Conservation (phyloP, 2,329 filamentous ascomycete genomes). For the Orbilia ellipsospora region DNA sequence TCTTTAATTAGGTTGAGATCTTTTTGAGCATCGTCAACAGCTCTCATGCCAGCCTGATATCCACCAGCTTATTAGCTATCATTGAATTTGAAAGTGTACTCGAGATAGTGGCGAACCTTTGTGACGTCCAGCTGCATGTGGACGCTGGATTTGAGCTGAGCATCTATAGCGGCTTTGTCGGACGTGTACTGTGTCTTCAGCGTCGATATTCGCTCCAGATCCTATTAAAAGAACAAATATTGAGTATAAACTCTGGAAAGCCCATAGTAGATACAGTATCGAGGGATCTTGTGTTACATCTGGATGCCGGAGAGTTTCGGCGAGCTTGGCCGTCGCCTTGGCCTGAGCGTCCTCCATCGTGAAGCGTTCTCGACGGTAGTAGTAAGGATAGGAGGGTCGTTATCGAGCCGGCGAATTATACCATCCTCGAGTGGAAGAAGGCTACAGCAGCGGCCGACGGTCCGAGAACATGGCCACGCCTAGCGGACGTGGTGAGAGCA, state of each 20-base stretch:
- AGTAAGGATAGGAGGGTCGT: slow-evolving; percentile 23
- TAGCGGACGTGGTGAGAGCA: not conserved
- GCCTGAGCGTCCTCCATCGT: slow-evolving; percentile 73
- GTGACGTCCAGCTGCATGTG: slow-evolving; percentile 94
- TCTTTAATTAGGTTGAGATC: slow-evolving; percentile 94
- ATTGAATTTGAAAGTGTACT: not conserved
- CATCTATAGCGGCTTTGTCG: slow-evolving; percentile 92
- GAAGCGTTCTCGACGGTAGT: slow-evolving; percentile 25
- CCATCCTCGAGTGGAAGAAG: slow-evolving; percentile 33
- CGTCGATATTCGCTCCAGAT: slow-evolving; percentile 92
- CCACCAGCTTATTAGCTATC: slow-evolving; percentile 33
- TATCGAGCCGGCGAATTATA: slow-evolving; percentile 22
- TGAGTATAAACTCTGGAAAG: slow-evolving; percentile 6
- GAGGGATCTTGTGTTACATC: slow-evolving; percentile 66
- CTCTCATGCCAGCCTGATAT: slow-evolving; percentile 82
- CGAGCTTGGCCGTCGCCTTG: slow-evolving; percentile 76
- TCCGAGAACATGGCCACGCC: slow-evolving; percentile 26
- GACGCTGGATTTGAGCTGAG: slow-evolving; percentile 86
- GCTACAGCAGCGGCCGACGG: slow-evolving; percentile 2
- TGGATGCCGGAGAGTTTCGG: slow-evolving; percentile 91
- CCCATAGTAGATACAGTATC: not conserved
- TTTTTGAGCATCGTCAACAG: slow-evolving; percentile 88
- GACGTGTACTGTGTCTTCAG: slow-evolving; percentile 92
- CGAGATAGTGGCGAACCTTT: slow-evolving; percentile 61
- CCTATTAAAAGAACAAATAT: slow-evolving; percentile 61